These are phyloP conservation scores for Microbotryum violaceum DNA, from an alignment of 1,284 basidiomycete genomes.

Conservation along the genomic window DNA sequence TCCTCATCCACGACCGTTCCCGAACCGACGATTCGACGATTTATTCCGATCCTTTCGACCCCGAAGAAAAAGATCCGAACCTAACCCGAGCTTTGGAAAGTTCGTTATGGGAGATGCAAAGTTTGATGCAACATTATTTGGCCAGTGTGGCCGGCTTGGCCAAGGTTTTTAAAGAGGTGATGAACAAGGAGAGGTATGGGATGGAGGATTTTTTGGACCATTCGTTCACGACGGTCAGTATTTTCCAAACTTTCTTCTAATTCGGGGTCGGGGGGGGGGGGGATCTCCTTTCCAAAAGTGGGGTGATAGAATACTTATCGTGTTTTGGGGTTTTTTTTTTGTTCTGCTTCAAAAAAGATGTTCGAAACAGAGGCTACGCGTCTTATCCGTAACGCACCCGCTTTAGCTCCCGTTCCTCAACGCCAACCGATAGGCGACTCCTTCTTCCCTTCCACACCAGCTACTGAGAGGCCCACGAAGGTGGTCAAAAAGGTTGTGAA, in stretches of 20 bases:
- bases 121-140: constrained; percentile 77
- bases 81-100: constrained; percentile 72
- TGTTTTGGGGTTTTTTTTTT: too few species aligned
- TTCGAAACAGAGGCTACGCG: constrained; percentile 78
- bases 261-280: too few species aligned
- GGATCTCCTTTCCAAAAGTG: too few species aligned
- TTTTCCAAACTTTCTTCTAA: background rate
- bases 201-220: constrained; percentile 98
- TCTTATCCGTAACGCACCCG: constrained; percentile 66
- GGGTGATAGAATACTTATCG: background rate
- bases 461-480: constrained; percentile 2
- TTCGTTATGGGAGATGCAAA: constrained; percentile 84
- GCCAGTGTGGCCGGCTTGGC: constrained; percentile 72
- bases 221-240: constrained; percentile 77
- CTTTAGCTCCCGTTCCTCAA: constrained; percentile 42
- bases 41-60: constrained; percentile 61
- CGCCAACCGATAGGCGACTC: constrained; percentile 29
- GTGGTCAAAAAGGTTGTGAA: constrained; percentile 1
- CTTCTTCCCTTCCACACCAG: constrained; percentile 20
- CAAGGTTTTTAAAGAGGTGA: constrained; percentile 80
- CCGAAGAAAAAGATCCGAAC: constrained; percentile 63
- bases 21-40: background rate
- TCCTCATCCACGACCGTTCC: constrained; percentile 64
- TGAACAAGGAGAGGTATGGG: constrained; percentile 80
- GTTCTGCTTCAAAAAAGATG: constrained; percentile 52